Conservation (phyloP, 176 grass and related monocot species). For the Tuctoria greenei region DNA sequence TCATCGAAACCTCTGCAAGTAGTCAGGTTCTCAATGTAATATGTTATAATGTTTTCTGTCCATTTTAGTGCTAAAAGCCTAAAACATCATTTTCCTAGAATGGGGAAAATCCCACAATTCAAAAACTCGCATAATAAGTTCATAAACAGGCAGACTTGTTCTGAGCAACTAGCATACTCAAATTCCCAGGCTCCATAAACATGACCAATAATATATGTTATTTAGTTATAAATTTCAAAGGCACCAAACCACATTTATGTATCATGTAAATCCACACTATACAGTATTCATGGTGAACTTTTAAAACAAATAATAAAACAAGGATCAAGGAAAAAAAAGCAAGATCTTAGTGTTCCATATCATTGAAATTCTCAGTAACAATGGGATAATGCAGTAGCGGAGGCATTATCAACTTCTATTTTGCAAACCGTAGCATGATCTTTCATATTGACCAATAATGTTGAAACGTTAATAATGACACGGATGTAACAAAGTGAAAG, state of each 20-base stretch:
- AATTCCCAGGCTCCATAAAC: background rate
- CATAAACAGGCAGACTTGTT: background rate
- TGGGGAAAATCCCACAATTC: background rate
- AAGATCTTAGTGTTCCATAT: background rate
- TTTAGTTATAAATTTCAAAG: background rate
- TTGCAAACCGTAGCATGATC: background rate
- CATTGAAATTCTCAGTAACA: background rate
- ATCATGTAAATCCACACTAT: background rate
- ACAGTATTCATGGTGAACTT: background rate
- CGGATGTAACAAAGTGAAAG: background rate
- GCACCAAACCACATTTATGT: background rate
- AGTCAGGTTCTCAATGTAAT: conserved; percentile 6
- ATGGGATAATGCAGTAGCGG: background rate
- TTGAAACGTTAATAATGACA: background rate
- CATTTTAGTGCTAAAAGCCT: background rate
- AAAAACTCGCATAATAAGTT: background rate
- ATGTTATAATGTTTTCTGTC: background rate
- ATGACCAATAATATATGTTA: background rate
- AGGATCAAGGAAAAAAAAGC: background rate
- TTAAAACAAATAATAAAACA: background rate
- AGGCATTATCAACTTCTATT: background rate
- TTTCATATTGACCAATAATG: background rate
- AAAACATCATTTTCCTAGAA: background rate
- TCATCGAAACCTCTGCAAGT: conserved; percentile 85
- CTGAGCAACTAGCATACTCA: background rate